phyloP scores from a whole-genome alignment of 2,329 filamentous ascomycete species.

The Paraphaeosphaeria sporulosa region DNA sequence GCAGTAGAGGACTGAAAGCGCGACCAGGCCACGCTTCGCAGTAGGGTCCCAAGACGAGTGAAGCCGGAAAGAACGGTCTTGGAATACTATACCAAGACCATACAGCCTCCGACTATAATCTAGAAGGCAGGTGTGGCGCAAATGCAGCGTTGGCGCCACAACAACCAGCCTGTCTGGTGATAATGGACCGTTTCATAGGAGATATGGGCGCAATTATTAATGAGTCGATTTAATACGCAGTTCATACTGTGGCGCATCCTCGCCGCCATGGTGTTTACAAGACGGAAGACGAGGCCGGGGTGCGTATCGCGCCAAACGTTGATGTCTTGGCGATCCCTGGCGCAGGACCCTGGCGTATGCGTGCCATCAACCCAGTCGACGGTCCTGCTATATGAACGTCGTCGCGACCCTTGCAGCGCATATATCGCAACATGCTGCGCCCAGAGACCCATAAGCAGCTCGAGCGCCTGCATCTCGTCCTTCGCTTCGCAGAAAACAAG shows the following conservation, averaged over 20 bases:
- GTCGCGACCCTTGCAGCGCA: neutral
- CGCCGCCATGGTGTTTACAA: too few species aligned
- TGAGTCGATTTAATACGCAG: too few species aligned
- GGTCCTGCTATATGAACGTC: neutral
- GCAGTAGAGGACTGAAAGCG: slow-evolving; percentile 2
- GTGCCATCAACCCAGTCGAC: slow-evolving; percentile 7
- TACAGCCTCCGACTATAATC: neutral
- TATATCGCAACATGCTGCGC: too few species aligned
- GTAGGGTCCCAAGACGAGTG: slow-evolving; percentile 14
- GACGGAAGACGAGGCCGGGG: neutral
- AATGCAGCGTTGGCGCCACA: neutral
- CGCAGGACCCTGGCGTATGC: slow-evolving; percentile 1
- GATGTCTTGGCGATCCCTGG: slow-evolving; percentile 1
- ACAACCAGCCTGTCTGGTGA: too few species aligned
- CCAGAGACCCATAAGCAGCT: neutral
- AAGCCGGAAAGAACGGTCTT: slow-evolving; percentile 13
- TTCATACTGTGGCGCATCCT: too few species aligned
- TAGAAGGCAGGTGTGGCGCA: neutral
- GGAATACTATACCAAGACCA: neutral
- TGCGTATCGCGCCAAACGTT: neutral
- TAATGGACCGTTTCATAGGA: too few species aligned
- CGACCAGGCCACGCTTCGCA: slow-evolving; percentile 7
- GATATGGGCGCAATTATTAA: too few species aligned
- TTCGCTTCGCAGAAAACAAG: neutral
- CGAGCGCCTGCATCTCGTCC: neutral